Evolutionary conservation across 2,329 filamentous ascomycete genomes (phyloP), one percentile per base, ranked within the genome.

Genomic region (Scytalidium lignicola): DNA sequence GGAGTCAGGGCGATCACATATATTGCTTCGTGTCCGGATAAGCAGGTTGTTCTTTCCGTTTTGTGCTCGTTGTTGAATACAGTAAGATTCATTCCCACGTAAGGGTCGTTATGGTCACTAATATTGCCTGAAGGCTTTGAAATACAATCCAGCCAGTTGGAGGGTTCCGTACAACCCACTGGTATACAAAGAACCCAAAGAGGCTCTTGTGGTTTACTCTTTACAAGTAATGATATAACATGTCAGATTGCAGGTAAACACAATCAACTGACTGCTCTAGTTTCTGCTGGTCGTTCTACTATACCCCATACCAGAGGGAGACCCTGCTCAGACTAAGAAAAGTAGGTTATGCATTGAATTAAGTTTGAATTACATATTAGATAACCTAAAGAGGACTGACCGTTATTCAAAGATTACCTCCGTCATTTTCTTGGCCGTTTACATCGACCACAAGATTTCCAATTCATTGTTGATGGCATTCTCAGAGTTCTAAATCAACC

Each of bases 381-480:
- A 17, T 22, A 15, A 19, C 3, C 4, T 9, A 6, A 6, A 17
- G 12, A 10, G 26, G 43, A 28, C 53, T 59, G 20, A 61, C 18
- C n/a, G 19, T 13, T 10, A 26, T 20, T 47, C 3, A 22, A 41
- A 64, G 62, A 99, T 66, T 92, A 85, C 62, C 97, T 95, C 65
- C 86, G 93, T 15, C 90, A 96, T 67, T 96, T 95, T 46, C 57
- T 66, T 22, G 64, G 93, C 23, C 82, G 92, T 32, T 70, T 99
- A 42, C 93, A 97, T 69, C 82, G 93, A 43, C 88, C 92, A 1
- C 90, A 96, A 66, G 93, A 99, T 65, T 97, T 99, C 62, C 93
- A 99, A 66, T 99, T 99, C 65, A 83, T 97, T 20, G 88, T 95
- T 10, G 91, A 96, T 64, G 91, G 91, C 44, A 95, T 96, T 85